phyloP scores from a whole-genome alignment of 305 asterid genomes.

The Ruellia speciosa region DNA sequence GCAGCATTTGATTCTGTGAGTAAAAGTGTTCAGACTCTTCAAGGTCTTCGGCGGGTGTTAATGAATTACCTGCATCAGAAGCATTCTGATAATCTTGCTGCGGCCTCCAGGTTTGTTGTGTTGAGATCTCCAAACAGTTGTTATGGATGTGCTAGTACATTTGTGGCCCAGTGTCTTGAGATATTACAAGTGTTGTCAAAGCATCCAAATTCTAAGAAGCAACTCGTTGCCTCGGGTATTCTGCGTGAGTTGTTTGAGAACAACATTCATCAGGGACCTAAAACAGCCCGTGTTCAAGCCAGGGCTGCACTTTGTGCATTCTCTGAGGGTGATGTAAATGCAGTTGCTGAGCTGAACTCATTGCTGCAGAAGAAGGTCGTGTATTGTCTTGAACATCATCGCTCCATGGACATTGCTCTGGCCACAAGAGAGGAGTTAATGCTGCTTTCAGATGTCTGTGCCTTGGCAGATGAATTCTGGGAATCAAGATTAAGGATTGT shows the following conservation, averaged over 20 bases:
- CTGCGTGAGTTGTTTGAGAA: conserved; percentile 94
- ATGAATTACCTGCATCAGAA: conserved; percentile 94
- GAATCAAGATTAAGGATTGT: conserved; percentile 91
- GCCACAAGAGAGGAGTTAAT: conserved; percentile 93
- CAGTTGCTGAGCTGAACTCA: conserved; percentile 82
- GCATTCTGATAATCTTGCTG: conserved; percentile 62
- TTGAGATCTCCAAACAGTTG: conserved; percentile 92
- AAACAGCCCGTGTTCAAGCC: conserved; percentile 95
- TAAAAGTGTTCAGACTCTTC: conserved; percentile 98
- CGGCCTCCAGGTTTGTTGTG: conserved; percentile 82
- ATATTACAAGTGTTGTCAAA: conserved; percentile 85
- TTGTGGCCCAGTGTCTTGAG: conserved; percentile 93
- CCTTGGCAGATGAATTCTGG: conserved; percentile 97
- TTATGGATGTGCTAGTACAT: conserved; percentile 95
- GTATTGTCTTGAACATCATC: conserved; percentile 99
- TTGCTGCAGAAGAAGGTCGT: conserved; percentile 81
- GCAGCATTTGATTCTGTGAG: conserved; percentile 99
- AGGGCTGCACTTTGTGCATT: conserved; percentile 98
- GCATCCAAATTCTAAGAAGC: conserved; percentile 76
- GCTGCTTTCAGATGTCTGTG: conserved; percentile 89
- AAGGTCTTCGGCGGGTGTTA: conserved; percentile 90
- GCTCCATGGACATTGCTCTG: conserved; percentile 90
- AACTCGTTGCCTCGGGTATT: conserved; percentile 89
- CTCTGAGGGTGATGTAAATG: conserved; percentile 87
- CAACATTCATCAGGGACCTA: conserved; percentile 97